Percentiles rank a stretch among this genome's conserved stretches.
These are phyloP conservation scores for Leccinum incarnatum DNA, from an alignment of 768 basidiomycete species.

Conservation along the genomic window DNA sequence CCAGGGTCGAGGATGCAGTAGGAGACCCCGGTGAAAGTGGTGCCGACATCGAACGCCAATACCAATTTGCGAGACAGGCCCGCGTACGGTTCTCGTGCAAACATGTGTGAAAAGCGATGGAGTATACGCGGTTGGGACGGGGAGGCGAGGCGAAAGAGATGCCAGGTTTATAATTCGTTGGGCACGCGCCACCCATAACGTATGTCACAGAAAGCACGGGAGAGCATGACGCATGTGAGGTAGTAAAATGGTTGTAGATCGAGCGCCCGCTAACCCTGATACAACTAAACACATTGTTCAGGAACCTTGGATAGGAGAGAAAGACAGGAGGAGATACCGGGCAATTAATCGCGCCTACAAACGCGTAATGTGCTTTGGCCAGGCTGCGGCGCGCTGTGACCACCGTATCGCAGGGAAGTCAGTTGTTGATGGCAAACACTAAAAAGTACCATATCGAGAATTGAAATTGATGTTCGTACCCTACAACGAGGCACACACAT, in stretches of 20 bases:
- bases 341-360: conserved; percentile 3
- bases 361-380: not conserved
- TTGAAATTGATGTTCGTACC: not conserved
- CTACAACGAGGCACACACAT: not conserved
- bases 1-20: conserved; percentile 40
- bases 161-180: not conserved
- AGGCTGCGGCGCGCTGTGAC: not conserved
- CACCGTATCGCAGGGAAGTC: not conserved
- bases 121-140: not conserved
- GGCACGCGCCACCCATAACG: conserved; percentile 1
- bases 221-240: not conserved
- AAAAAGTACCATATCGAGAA: conserved; percentile 1
- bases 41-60: conserved; percentile 31
- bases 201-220: not conserved
- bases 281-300: not conserved
- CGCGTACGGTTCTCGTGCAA: conserved; percentile 30
- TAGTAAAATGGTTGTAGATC: not conserved
- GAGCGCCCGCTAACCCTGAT: conserved; percentile 5
- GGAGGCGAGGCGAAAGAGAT: not conserved
- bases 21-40: conserved; percentile 37
- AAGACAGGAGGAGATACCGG: not conserved
- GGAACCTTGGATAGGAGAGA: not conserved
- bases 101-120: conserved; percentile 16
- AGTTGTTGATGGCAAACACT: not conserved
- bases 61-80: conserved; percentile 34